Base-by-base conservation (phyloP, 176 grass and related monocot species). In the Carex scoparia region DNA sequence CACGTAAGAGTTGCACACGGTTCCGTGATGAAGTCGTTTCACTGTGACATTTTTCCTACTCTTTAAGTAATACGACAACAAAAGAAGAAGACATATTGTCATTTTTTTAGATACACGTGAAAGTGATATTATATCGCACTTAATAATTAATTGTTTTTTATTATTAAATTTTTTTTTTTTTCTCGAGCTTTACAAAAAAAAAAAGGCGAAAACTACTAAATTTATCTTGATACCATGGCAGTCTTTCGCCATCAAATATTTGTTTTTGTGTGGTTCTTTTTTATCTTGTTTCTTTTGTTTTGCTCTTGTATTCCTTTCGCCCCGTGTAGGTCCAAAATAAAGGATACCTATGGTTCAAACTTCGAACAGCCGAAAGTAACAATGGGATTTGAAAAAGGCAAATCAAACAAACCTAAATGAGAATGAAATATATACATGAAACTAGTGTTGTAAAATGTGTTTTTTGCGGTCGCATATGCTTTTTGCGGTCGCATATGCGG, bases 261-360 rank as follows among this genome's bases (percentile, higher is more conserved):
- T 46, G 5, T 15, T 54, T 79, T 54, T 58, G 10, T 31, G 10
- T 59, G 7, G 55, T 79, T 15, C 51, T 60, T 56, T 37, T 55
- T 61, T 61, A n/a, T 76, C 12, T 31, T 55, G 9, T 19, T 53
- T 55, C 48, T 76, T 19, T 40, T 81, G 31, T 62, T 42, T 81
- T 62, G 61, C 5, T 81, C 4, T 44, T 44, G 8, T 64, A 65
- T 44, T n/a, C 15, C 57, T 76, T 76, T 54, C 15, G 11, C 55
- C 1, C 42, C 5, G 5, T 55, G 30, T 38, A 62, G 18, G 2
- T 81, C 49, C 16, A 70, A 61, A 61, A 27, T 15, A 46, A 31
- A 81, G 60, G 38, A 44, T 81, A n/a, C 12, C 18, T 23, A 35
- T 62, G 35, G 19, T 80, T 81, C 79, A 81, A 81, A 42, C 79